Evolutionary conservation across 495 filamentous ascomycete genomes (phyloP), one percentile per base, ranked within the genome.

Genomic region (Aspergillus diversus): DNA sequence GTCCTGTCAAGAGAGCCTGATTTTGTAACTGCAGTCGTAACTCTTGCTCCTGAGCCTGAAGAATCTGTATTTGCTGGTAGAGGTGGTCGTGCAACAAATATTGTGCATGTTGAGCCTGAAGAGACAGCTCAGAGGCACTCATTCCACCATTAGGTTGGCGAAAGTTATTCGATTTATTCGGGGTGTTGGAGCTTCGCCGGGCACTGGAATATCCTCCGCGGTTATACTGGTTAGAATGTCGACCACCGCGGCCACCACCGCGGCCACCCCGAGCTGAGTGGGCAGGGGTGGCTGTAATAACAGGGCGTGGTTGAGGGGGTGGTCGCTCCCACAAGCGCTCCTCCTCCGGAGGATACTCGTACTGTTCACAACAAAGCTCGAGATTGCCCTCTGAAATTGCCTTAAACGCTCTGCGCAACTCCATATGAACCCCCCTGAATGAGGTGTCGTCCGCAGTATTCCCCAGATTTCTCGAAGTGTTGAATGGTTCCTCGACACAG

Each of bases 401-500:
- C 60, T 91, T 87, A 74, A 96, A 97, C 1, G 95, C 96, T 67
- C 91, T 84, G 66, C 96, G 86, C 48, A 99, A 75, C 74, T 99
- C 95, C 53, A 91, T 72, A 75, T 98, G 96, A 17, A 99, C 83
- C 3, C 95, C 95, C 54, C 89, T 84, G 70, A 96, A 96, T 1
- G 95, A 95, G 4, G 87, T 93, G 71, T 96, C 93, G 69, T 99
- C 95, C 8, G 95, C 95, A 21, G 95, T 97, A 68, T 98, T 98
- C 0, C 93, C 95, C 54, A 99, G 81, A 73, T 99, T 99, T n/a
- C 96, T 84, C n/a, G 77, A 80, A 33, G 83, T 89, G 68, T 96
- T 99, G 81, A 99, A 99, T 3, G 95, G 96, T 71, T 99, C 95
- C 72, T 99, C 96, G 32, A 98, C 90, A 71, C 95, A 97, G 50